Percentiles rank a stretch among this genome's conserved stretches.
Conservation (phyloP, 768 basidiomycete genomes). For the Calocybe indica region DNA sequence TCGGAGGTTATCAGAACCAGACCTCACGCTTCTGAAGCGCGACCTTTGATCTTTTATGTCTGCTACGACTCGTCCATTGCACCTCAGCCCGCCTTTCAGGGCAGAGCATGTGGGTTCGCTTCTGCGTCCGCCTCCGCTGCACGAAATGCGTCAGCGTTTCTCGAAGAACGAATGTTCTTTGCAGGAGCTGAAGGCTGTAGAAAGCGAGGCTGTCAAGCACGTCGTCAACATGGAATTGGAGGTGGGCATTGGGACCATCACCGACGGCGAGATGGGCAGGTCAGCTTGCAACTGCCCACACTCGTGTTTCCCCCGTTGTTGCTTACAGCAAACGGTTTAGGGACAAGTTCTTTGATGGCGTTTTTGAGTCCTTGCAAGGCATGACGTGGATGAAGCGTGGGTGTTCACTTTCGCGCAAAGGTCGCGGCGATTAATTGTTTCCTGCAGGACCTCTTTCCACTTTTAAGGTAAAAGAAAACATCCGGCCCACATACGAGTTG, state of each 20-base stretch:
- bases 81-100: constrained; percentile 27
- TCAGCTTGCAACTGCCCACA: not conserved
- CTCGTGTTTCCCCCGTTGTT: not conserved
- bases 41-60: too few species aligned
- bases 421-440: not conserved
- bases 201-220: constrained; percentile 45
- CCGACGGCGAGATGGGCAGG: constrained; percentile 49
- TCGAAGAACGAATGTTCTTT: constrained; percentile 31
- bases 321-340: constrained; percentile 18
- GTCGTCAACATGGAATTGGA: constrained; percentile 47
- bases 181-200: constrained; percentile 37
- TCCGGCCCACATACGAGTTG: not conserved
- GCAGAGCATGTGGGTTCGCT: constrained; percentile 57
- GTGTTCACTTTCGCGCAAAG: not conserved
- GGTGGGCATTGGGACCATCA: constrained; percentile 49
- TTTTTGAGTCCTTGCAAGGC: constrained; percentile 57
- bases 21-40: too few species aligned
- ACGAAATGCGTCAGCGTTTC: constrained; percentile 35
- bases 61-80: not conserved
- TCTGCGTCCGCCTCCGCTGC: constrained; percentile 42
- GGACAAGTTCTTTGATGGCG: constrained; percentile 53
- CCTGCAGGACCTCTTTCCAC: constrained; percentile 32
- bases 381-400: constrained; percentile 25
- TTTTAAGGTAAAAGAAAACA: constrained; percentile 34
- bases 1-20: too few species aligned